Base-by-base conservation (phyloP, 768 basidiomycete species). In the Mycena kentingensis region DNA sequence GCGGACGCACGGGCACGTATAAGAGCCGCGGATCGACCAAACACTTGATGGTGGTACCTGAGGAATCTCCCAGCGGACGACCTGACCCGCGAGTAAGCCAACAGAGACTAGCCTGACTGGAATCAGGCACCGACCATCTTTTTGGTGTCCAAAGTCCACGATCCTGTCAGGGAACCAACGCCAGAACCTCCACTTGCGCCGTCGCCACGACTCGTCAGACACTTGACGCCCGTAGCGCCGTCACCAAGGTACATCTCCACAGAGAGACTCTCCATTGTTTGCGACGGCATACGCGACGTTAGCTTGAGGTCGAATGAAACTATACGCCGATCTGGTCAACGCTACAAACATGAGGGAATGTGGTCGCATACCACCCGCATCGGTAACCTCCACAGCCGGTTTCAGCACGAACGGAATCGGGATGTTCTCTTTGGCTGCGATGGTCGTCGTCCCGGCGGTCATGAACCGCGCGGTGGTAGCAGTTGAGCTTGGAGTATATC, bases 101-200 rank as follows among this genome's bases (percentile, higher is more conserved):
- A 38, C 10, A 43, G n/a, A 49, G 12, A n/a, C 26, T 45, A 5
- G 46, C n/a, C 29, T 44, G 39, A 51, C 65, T 22, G n/a, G n/a
- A n/a, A n/a, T n/a, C n/a, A n/a, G n/a, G 37, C 37, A 38, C 7
- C 37, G 21, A 88, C 90, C 70, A 77, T 79, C 59, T 75, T 84
- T 59, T 73, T 77, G 0, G 85, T 78, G 65, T 95, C 88, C 66
- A 90, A 94, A 34, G 81, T 74, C 93, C 93, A 97, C 27, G 84
- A 86, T 3, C 88, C 82, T 24, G 78, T 84, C 60, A 56, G 64
- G 58, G 50, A 66, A 63, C 44, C 66, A 64, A 13, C 60, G 39
- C 60, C 64, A 57, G 57, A 61, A 57, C 68, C 52, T 54, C 67
- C 45, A 36, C 63, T 66, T 11, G 73, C 77, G 16, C 79, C 79